Evolutionary conservation across 345 rosid genomes (phyloP).

Genomic region (Aurinia saxatilis): DNA sequence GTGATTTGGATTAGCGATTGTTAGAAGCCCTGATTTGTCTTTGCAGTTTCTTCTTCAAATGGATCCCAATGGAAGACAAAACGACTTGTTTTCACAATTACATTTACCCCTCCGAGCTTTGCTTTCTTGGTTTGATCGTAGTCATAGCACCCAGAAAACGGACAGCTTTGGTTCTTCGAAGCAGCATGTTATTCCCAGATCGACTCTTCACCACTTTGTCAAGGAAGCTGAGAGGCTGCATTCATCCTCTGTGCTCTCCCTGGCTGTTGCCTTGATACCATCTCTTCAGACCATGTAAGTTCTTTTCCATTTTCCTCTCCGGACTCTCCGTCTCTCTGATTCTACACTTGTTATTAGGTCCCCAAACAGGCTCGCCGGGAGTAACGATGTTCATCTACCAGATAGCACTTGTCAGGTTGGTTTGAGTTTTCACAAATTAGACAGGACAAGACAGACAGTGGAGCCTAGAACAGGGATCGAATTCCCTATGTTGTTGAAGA

Average conservation of each 20-base stretch:
- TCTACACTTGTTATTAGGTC: slow-evolving; percentile 31
- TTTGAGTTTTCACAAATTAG: slow-evolving; percentile 47
- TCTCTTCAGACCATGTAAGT: slow-evolving; percentile 60
- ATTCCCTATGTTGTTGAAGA: slow-evolving; percentile 58
- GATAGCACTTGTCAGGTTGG: slow-evolving; percentile 52
- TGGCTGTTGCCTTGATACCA: slow-evolving; percentile 60
- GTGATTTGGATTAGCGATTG: no score
- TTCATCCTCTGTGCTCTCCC: slow-evolving; percentile 48
- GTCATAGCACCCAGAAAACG: slow-evolving; percentile 37
- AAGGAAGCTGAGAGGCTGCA: slow-evolving; percentile 59
- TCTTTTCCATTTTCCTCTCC: background rate
- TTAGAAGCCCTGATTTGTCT: no score
- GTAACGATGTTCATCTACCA: slow-evolving; percentile 30
- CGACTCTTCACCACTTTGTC: slow-evolving; percentile 35
- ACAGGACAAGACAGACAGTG: slow-evolving; percentile 40
- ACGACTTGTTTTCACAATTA: slow-evolving; percentile 38
- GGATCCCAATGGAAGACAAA: no score
- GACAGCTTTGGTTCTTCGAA: slow-evolving; percentile 33
- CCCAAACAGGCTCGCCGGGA: slow-evolving; percentile 36
- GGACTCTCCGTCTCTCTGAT: background rate
- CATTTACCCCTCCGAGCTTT: slow-evolving; percentile 45
- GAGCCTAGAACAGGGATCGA: slow-evolving; percentile 86
- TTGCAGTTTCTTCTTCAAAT: no score
- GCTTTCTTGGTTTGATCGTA: slow-evolving; percentile 49
- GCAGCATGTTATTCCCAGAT: slow-evolving; percentile 46